Evolutionary conservation across 306 rosid species (phyloP).

Genomic region (Vachellia pachyceras): DNA sequence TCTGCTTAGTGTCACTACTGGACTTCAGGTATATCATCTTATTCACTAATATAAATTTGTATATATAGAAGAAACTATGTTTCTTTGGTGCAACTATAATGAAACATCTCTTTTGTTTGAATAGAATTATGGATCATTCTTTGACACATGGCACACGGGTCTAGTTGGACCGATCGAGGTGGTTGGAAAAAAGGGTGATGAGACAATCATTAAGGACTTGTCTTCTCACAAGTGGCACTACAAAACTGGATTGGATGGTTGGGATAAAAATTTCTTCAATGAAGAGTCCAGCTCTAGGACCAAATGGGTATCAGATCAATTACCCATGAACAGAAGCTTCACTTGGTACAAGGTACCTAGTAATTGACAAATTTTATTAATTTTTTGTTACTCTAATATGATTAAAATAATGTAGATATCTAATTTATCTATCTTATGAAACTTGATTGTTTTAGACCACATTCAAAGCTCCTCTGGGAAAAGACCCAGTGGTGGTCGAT

Average conservation of each 20-base stretch:
- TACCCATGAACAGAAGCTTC: conserved; percentile 51
- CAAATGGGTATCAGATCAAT: conserved; percentile 39
- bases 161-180: conserved; percentile 51
- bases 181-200: conserved; percentile 48
- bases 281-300: conserved; percentile 25
- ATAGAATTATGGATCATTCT: conserved; percentile 54
- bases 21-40: conserved; percentile 40
- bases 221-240: conserved; percentile 54
- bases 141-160: conserved; percentile 46
- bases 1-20: conserved; percentile 39
- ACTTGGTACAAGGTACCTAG: conserved; percentile 66
- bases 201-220: conserved; percentile 48
- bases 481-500: conserved; percentile 50
- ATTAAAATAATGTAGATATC: background rate
- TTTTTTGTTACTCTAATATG: too few relatives aligned
- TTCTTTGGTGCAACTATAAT: background rate
- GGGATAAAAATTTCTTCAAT: conserved; percentile 31
- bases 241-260: conserved; percentile 55
- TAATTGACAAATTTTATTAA: background rate
- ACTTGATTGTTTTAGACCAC: conserved; percentile 33
- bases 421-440: background rate
- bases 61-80: background rate
- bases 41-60: background rate
- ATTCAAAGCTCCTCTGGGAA: conserved; percentile 63
- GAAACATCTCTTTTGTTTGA: background rate